phyloP scores from a whole-genome alignment of 257 asterid species.

The Euphrasia confusa region DNA sequence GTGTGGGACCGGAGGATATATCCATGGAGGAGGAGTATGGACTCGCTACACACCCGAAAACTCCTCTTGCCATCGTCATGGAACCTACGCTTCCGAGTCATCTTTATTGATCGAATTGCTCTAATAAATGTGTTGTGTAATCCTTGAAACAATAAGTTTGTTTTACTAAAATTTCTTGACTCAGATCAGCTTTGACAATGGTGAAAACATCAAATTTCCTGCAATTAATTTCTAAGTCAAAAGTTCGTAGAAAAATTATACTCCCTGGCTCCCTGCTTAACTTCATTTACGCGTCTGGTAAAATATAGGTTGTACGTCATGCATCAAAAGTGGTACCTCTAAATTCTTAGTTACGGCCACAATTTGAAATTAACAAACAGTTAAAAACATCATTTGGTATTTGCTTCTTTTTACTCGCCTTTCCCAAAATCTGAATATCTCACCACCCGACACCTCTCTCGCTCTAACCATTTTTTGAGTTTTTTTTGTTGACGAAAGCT shows the following conservation, averaged over 20 bases:
- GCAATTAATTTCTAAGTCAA: neutral
- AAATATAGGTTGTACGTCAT: neutral
- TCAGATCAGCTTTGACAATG: neutral
- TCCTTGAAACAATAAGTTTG: neutral
- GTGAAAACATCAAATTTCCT: neutral
- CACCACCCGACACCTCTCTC: neutral
- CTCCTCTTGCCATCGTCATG: slow-evolving; percentile 21
- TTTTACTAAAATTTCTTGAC: neutral
- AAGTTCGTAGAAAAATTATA: neutral
- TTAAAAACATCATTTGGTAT: no score
- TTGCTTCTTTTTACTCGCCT: neutral
- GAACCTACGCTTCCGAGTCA: slow-evolving; percentile 32
- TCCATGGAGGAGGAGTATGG: slow-evolving; percentile 33
- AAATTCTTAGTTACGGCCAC: neutral
- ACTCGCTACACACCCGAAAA: slow-evolving; percentile 27
- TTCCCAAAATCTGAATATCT: neutral
- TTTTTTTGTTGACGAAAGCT: neutral
- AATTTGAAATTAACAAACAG: no score
- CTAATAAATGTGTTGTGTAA: neutral
- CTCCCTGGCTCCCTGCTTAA: no score
- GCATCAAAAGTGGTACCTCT: neutral
- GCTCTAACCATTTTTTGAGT: neutral
- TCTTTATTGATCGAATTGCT: slow-evolving; percentile 18
- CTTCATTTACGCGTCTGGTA: neutral
- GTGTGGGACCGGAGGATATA: slow-evolving; percentile 21